phyloP scores from a whole-genome alignment of 257 asterid species.

The Coffea eugenioides region DNA sequence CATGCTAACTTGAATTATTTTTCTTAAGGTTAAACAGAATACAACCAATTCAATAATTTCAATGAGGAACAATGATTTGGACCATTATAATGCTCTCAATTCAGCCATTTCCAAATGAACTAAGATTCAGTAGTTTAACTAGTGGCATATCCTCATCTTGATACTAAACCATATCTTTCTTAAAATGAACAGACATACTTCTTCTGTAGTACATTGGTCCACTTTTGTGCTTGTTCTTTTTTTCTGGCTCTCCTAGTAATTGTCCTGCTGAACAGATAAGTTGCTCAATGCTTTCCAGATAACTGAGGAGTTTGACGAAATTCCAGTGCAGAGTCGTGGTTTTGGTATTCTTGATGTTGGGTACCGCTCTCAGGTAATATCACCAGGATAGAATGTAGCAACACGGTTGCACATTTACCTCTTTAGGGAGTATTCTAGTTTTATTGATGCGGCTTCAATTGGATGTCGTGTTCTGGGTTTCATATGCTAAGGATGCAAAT shows the following conservation, averaged over 20 bases:
- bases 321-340: conserved; percentile 80
- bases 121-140: not conserved
- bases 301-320: conserved; percentile 75
- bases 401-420: not conserved
- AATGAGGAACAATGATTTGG: not conserved
- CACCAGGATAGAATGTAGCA: not conserved
- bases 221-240: not conserved
- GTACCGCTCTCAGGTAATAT: conserved; percentile 65
- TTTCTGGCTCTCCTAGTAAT: not conserved
- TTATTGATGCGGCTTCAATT: not conserved
- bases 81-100: not conserved
- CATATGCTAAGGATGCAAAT: not conserved
- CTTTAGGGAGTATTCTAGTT: not conserved
- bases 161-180: not conserved
- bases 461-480: not conserved
- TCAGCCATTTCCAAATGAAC: not conserved
- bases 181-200: not conserved
- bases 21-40: not conserved
- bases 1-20: not conserved
- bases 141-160: not conserved
- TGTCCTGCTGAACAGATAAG: conserved; percentile 1
- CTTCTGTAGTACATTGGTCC: not conserved
- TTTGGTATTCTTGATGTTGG: conserved; percentile 93
- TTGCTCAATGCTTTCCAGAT: conserved; percentile 39
- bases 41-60: not conserved